Conservation (phyloP, 306 rosid species). For the Herpetospermum pedunculosum region DNA sequence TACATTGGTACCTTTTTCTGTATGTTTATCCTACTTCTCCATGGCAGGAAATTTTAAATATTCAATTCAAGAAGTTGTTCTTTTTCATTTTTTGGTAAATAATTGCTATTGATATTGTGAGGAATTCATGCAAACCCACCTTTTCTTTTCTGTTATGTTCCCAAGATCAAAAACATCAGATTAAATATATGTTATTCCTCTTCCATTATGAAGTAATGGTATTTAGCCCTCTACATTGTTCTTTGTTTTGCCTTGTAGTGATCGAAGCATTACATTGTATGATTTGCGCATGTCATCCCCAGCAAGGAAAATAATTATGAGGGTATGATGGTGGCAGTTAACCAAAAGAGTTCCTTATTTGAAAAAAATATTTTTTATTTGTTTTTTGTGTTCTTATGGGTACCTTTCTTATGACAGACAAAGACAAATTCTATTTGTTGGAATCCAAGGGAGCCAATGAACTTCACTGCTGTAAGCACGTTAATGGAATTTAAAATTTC, state of each 20-base stretch:
- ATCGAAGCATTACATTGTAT: slow-evolving; percentile 71
- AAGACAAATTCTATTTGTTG: slow-evolving; percentile 74
- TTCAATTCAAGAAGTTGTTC: not conserved
- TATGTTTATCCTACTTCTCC: not conserved
- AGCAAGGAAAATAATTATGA: slow-evolving; percentile 56
- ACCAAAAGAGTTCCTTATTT: not conserved
- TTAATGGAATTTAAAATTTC: not conserved
- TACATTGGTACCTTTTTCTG: not conserved
- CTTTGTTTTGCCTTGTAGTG: slow-evolving; percentile 30
- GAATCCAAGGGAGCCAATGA: slow-evolving; percentile 97
- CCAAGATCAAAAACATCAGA: not conserved
- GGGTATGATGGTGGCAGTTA: slow-evolving; percentile 30
- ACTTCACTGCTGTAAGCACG: slow-evolving; percentile 81
- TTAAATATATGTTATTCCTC: not conserved
- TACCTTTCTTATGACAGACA: slow-evolving; percentile 47
- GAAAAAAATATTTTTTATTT: not conserved
- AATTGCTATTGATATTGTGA: not conserved
- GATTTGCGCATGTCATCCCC: slow-evolving; percentile 72
- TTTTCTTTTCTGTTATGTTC: not conserved
- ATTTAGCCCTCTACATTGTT: not conserved
- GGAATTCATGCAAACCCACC: not conserved
- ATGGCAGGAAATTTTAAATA: not conserved
- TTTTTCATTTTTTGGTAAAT: not conserved
- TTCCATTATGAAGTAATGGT: not conserved
- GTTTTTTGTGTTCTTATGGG: slow-evolving; percentile 22